Evolutionary conservation across 352 stramenopile genomes (phyloP), one percentile per base, ranked within the genome.

Genomic region (Phytophthora pisi): DNA sequence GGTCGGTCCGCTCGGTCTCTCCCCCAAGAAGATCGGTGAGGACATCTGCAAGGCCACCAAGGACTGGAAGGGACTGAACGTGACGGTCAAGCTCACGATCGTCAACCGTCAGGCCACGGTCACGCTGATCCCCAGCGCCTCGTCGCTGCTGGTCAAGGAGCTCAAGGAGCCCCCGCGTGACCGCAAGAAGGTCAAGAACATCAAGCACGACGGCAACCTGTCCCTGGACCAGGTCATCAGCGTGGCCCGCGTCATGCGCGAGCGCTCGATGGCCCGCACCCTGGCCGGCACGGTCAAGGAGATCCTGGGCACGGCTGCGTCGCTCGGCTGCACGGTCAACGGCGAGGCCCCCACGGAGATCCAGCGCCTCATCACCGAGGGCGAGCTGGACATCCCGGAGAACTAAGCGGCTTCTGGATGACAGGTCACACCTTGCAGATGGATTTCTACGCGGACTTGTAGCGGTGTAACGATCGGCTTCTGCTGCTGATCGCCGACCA

Each of bases 121-220:
- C 54, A 96, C 90, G 67, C 92, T 99, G 71, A 98, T 99, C 73
- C 98, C 98, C 54, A 97, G 91, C 62, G 96, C 98, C 47, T 99
- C 97, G 66, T 99, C 98, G 74, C 91, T 99, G 47, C 89, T 99
- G 75, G 98, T 99, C 74, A 99, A 99, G 93, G 98, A 98, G 67
- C 90, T 99, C 64, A 99, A 99, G 86, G 98, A 99, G 85, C 98
- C 98, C 50, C 90, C 95, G 55, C 96, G 98, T 81, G 98, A 99
- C 87, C 90, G 98, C 78, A 99, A 99, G 86, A 99, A 99, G 88
- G 90, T 97, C 18, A 99, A 99, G 95, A 93, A 97, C 86, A 95
- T 99, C 84, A 99, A 99, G 86, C 98, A 99, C 93, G 96, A 99
- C 78, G 98, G 98, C 78, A 99, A 99, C 96, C 77, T 99, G 61